These are phyloP conservation scores for Kockovaella imperatae DNA, from an alignment of 768 basidiomycete genomes.

Conservation along the genomic window DNA sequence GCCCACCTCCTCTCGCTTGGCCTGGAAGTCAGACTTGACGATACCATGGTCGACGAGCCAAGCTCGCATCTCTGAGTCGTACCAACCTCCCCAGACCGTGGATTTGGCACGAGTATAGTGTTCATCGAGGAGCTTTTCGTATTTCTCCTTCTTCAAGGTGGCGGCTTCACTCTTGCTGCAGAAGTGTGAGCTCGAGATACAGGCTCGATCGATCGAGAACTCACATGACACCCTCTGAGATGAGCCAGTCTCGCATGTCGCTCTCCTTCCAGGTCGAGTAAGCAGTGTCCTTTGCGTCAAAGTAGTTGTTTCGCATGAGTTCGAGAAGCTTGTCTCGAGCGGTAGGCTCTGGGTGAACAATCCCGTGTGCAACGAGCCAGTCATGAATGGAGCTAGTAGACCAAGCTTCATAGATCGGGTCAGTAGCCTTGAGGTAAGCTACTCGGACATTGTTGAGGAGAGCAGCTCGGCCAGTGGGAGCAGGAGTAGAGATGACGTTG, in stretches of 20 bases:
- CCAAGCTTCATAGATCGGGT: slow-evolving; percentile 78
- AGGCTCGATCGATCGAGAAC: slow-evolving; percentile 3
- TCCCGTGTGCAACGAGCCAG: slow-evolving; percentile 73
- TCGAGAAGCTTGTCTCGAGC: slow-evolving; percentile 54
- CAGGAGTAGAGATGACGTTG: slow-evolving; percentile 61
- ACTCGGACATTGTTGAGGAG: slow-evolving; percentile 61
- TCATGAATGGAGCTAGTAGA: slow-evolving; percentile 71
- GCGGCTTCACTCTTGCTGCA: slow-evolving; percentile 36
- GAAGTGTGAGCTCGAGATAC: slow-evolving; percentile 10
- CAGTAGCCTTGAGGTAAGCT: slow-evolving; percentile 55
- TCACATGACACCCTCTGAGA: slow-evolving; percentile 44
- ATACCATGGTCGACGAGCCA: slow-evolving; percentile 73
- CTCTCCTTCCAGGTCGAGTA: slow-evolving; percentile 42
- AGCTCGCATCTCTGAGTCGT: slow-evolving; percentile 63
- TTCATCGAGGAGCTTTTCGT: slow-evolving; percentile 59
- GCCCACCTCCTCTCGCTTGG: slow-evolving; percentile 60
- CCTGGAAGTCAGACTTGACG: slow-evolving; percentile 63
- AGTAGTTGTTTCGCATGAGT: slow-evolving; percentile 74
- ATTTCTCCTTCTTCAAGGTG: slow-evolving; percentile 58
- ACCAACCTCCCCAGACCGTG: slow-evolving; percentile 53
- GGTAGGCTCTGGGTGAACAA: slow-evolving; percentile 60
- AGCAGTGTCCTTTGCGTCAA: slow-evolving; percentile 47
- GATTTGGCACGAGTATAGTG: slow-evolving; percentile 48
- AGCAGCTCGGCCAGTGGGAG: slow-evolving; percentile 58
- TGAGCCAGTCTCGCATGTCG: slow-evolving; percentile 41